Conservation (phyloP, 2,329 filamentous ascomycete genomes). For the Fusarium sacchari region DNA sequence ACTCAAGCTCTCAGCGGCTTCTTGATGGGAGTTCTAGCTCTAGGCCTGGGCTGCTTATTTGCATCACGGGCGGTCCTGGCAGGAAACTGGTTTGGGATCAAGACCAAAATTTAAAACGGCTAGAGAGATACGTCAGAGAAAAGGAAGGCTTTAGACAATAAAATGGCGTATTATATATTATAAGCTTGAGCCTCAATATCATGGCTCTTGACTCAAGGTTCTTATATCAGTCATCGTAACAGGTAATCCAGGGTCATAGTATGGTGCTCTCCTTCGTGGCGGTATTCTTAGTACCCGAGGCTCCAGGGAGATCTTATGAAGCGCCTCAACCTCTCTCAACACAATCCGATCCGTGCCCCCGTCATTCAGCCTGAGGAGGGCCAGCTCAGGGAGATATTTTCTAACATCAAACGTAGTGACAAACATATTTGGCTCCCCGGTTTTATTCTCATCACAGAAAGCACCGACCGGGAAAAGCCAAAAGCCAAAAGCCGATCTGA, state of each 20-base stretch:
- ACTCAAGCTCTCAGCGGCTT: constrained; percentile 7
- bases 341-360: no score
- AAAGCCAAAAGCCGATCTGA: not conserved
- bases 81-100: constrained; percentile 2
- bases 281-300: rapidly evolving
- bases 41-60: not conserved
- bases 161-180: not conserved
- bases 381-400: not conserved
- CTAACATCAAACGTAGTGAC: not conserved
- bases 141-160: rapidly evolving
- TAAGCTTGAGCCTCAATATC: not conserved
- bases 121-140: no score
- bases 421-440: not conserved
- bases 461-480: not conserved
- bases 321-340: not conserved
- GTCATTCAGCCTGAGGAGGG: not conserved
- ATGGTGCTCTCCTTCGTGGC: no score
- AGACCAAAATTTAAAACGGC: not conserved
- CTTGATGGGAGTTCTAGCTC: not conserved
- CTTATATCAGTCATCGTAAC: no score
- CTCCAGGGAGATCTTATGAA: rapidly evolving
- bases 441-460: not conserved
- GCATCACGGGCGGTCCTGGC: not conserved
- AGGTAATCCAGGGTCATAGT: no score
- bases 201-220: rapidly evolving